Evolutionary conservation across 305 asterid genomes (phyloP), one percentile per base, ranked within the genome.

Genomic region (Fraxinus greggii): DNA sequence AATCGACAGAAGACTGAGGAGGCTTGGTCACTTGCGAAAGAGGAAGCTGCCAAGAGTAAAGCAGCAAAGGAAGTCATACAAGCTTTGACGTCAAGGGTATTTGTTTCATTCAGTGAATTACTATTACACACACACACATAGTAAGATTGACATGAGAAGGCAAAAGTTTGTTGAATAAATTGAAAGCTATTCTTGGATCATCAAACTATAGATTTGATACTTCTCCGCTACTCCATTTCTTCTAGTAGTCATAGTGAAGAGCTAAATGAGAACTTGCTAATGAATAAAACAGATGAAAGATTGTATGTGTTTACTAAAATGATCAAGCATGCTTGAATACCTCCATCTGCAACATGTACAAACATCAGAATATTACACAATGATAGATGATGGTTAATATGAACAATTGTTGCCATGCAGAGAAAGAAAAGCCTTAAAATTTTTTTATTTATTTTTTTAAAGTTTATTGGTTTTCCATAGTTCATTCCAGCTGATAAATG

Each of bases 61-160:
- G 92, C 89, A 76, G 88, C 92, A 21, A 89, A 87, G 83, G 92
- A 87, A 83, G 88, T 85, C 32, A 87, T 89, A 51, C 85, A 84
- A 86, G 89, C 83, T 70, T 81, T 89, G 75, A 86, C 89, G 40
- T 77, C 89, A 59, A 86, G 89, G 89, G 92, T 89, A 80, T n/a
- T n/a, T 21, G 23, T 33, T 21, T 72, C 32, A 23, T 51, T 63
- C 38, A 31, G 1, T 19, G 9, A 54, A 78, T 81, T 72, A 32
- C n/a, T 69, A 13, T 29, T 13, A 29, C n/a, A 24, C 0, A n/a
- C 2, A 33, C 61, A 19, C 12, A 23, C 59, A 13, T 1, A 33
- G 23, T 33, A 21, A 75, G 31, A 17, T 32, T 21, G 24, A n/a
- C 40, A 35, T 59, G 26, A 38, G 23, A 72, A 56, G 26, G 67